Evolutionary conservation across 352 stramenopile species (phyloP), one percentile per base, ranked within the genome.

Genomic region (Globisporangium iwayamae): DNA sequence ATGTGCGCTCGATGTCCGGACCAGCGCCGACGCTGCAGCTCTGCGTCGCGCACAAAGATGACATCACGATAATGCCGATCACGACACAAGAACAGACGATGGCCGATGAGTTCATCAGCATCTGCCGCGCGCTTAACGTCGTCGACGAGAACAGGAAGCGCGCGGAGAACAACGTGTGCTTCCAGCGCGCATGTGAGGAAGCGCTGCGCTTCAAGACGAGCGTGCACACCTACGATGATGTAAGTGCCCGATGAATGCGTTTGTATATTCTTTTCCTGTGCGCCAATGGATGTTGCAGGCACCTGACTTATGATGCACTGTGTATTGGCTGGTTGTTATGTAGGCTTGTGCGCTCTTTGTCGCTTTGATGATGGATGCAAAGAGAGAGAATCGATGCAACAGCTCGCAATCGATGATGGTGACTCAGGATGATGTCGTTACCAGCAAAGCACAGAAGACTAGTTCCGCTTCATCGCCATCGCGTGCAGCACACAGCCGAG

Each of bases 121-220:
- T 89, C 46, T 90, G 83, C 38, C 65, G 55, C 5, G 60, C 57
- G 14, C 56, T 75, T 47, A 36, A 75, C 39, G 47, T 86, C 34
- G 38, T 64, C 0, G 69, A 79, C 46, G 75, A 88, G 38, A 52
- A 60, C 8, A 73, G 78, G 6, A 60, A 53, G 28, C 76, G 79
- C 22, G 73, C 78, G 1, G 41, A 73, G 39, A 73, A 75, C 56
- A 85, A 86, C 65, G 57, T 48, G 14, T 81, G 70, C 56, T 90
- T 90, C 51, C 55, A 69, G 25, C 68, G 73, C 20, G 83, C 83
- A 3, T 89, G 81, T 34, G 63, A 75, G 0, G 73, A 92, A 34
- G 83, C 81, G 0, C 55, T 65, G n/a, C 68, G 65, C 10, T 85
- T 76, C 47, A 48, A 30, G 7, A 39, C 53, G 10, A 62, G 73